phyloP scores from a whole-genome alignment of 305 asterid genomes.

The Striga hermonthica region DNA sequence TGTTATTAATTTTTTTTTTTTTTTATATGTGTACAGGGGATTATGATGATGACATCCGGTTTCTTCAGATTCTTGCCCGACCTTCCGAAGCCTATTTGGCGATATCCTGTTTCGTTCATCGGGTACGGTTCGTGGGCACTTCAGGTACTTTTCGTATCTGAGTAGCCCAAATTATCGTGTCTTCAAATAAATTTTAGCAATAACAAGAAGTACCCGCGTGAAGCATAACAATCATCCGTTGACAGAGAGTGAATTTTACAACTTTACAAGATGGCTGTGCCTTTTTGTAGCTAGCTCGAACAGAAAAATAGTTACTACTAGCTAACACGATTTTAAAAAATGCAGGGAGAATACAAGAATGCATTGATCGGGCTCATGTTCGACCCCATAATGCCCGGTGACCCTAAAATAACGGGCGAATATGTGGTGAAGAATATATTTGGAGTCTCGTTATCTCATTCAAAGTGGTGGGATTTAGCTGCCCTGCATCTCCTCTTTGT shows the following conservation, averaged over 20 bases:
- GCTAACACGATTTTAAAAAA: too few relatives aligned
- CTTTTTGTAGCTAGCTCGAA: too few relatives aligned
- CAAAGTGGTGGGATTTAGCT: slow-evolving; percentile 69
- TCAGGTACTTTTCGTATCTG: too few relatives aligned
- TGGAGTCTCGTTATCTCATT: slow-evolving; percentile 47
- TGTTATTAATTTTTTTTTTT: neutral
- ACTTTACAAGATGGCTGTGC: too few relatives aligned
- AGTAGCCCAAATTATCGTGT: too few relatives aligned
- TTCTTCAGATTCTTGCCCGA: slow-evolving; percentile 76
- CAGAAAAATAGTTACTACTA: too few relatives aligned
- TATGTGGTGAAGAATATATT: slow-evolving; percentile 43
- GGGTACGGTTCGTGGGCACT: slow-evolving; percentile 86
- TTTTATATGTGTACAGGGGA: slow-evolving; percentile 47
- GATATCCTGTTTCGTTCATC: slow-evolving; percentile 72
- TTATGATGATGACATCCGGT: slow-evolving; percentile 96
- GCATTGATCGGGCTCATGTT: slow-evolving; percentile 54
- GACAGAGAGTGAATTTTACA: too few relatives aligned
- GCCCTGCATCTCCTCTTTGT: slow-evolving; percentile 44
- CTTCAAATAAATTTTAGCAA: too few relatives aligned
- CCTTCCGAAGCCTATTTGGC: slow-evolving; percentile 79
- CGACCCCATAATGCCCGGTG: slow-evolving; percentile 53
- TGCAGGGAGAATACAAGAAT: slow-evolving; percentile 63
- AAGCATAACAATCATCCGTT: too few relatives aligned
- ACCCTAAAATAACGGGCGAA: slow-evolving; percentile 49
- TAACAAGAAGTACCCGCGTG: too few relatives aligned